Conservation (phyloP, 169 alveolate genomes). For the Perkinsus chesapeaki region DNA sequence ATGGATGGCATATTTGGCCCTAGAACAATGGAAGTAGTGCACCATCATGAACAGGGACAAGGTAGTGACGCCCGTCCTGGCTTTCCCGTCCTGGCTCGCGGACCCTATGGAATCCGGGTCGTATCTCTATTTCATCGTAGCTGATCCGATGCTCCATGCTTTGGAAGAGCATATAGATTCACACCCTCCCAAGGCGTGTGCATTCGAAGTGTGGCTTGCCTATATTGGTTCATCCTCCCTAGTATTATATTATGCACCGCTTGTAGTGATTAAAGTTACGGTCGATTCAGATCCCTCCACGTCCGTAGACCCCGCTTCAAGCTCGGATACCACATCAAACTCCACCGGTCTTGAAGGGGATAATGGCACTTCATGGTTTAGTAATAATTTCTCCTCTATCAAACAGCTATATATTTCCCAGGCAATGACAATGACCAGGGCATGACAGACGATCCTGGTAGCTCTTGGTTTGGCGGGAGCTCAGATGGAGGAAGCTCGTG, state of each 20-base stretch:
- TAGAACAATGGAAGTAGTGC: not conserved
- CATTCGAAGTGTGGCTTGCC: no score
- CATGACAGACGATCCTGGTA: not conserved
- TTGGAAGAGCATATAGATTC: no score
- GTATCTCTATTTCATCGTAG: no score
- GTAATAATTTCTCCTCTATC: not conserved
- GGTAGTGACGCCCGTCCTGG: not conserved
- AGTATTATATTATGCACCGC: no score
- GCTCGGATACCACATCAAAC: not conserved
- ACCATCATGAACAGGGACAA: not conserved
- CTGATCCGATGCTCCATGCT: no score
- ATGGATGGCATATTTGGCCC: not conserved
- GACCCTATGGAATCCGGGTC: no score
- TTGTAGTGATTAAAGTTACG: not conserved
- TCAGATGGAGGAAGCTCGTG: not conserved
- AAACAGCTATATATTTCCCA: not conserved
- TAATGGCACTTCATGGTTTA: not conserved
- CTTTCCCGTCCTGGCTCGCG: no score
- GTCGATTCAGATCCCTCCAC: not conserved
- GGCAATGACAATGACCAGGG: not conserved
- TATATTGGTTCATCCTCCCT: no score
- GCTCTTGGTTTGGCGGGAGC: not conserved
- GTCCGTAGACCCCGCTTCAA: not conserved
- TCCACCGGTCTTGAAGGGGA: not conserved
- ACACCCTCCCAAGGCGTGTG: no score